phyloP scores from a whole-genome alignment of 495 filamentous ascomycete species.

The Penicillium waksmanii region DNA sequence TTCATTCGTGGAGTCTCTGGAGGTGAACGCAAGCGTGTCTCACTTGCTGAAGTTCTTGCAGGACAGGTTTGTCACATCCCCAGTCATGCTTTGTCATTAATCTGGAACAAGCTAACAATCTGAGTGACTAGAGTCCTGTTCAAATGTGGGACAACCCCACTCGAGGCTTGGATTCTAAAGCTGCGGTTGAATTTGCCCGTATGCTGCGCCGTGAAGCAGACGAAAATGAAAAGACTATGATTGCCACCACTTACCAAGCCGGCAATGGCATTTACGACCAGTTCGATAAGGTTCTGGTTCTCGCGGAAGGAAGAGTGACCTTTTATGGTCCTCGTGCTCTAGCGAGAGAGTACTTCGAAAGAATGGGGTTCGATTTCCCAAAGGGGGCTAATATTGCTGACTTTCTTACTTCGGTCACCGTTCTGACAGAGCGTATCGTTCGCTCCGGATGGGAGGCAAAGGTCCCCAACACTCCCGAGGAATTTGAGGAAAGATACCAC shows the following conservation, averaged over 20 bases:
- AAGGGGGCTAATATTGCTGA: constrained; percentile 74
- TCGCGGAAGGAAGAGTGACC: constrained; percentile 80
- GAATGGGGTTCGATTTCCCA: constrained; percentile 73
- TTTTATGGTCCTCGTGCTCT: constrained; percentile 68
- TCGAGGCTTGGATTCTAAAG: constrained; percentile 77
- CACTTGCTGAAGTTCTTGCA: constrained; percentile 72
- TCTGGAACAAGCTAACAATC: not conserved
- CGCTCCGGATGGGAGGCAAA: constrained; percentile 65
- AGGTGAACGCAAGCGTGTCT: constrained; percentile 83
- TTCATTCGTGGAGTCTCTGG: constrained; percentile 81
- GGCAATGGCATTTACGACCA: constrained; percentile 74
- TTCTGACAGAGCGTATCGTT: constrained; percentile 66
- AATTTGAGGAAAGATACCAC: constrained; percentile 74
- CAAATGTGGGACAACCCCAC: constrained; percentile 88
- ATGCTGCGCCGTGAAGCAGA: constrained; percentile 69
- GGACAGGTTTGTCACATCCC: constrained; percentile 56
- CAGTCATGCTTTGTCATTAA: constrained; percentile 23
- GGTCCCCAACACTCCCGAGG: constrained; percentile 72
- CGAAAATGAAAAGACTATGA: constrained; percentile 65
- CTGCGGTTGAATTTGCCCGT: constrained; percentile 77
- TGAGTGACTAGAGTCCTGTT: constrained; percentile 55
- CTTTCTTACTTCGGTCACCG: constrained; percentile 80
- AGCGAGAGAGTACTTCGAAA: constrained; percentile 69
- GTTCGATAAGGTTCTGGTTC: constrained; percentile 78
- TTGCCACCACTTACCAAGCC: constrained; percentile 82